phyloP scores from a whole-genome alignment of 371 early-diverging fungal genomes.

The Mortierella sp. region DNA sequence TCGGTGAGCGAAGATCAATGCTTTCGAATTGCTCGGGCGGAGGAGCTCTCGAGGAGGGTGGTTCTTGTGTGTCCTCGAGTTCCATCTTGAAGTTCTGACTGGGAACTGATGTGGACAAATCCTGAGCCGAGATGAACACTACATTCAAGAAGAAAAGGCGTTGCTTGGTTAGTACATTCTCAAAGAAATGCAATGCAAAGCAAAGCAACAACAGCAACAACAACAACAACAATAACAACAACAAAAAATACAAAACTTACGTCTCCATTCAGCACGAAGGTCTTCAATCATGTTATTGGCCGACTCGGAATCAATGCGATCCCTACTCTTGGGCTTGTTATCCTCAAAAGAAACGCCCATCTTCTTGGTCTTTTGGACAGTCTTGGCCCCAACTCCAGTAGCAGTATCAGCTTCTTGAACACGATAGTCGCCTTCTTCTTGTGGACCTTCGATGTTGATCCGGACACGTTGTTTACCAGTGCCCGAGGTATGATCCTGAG shows the following conservation, averaged over 20 bases:
- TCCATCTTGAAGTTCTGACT: neutral
- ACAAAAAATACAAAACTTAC: constrained; percentile 21
- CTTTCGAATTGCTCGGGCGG: too few relatives aligned
- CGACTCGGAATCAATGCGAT: constrained; percentile 20
- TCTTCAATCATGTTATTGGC: constrained; percentile 23
- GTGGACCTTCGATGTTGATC: constrained; percentile 2
- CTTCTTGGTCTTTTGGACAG: neutral
- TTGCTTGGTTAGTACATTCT: neutral
- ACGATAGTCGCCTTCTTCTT: too few relatives aligned
- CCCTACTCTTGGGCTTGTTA: constrained; percentile 15
- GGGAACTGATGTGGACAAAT: constrained; percentile 10
- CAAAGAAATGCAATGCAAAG: neutral
- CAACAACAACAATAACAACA: neutral
- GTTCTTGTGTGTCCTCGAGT: too few relatives aligned
- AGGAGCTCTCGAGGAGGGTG: too few relatives aligned
- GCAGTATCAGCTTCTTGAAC: neutral
- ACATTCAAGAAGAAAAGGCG: neutral
- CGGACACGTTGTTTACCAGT: constrained; percentile 13
- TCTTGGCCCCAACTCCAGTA: neutral
- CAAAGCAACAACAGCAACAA: neutral
- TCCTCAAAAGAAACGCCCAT: constrained; percentile 7
- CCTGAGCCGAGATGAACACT: constrained; percentile 26
- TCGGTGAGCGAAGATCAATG: too few relatives aligned
- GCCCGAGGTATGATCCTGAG: neutral
- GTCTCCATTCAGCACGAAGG: constrained; percentile 40